Conservation (phyloP, 2,329 filamentous ascomycete species). For the Clonostachys sp. region DNA sequence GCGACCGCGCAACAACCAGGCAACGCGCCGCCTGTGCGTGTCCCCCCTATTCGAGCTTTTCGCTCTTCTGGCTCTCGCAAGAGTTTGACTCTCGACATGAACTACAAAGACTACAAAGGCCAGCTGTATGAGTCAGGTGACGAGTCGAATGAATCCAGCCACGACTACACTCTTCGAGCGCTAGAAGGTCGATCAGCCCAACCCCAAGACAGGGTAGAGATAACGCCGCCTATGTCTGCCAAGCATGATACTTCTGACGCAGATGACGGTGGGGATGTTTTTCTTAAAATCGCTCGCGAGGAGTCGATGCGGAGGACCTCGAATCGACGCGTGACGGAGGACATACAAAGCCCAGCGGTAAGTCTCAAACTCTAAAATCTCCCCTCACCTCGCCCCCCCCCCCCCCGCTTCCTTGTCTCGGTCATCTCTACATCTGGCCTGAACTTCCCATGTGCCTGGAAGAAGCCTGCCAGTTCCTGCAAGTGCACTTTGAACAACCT, state of each 20-base stretch:
- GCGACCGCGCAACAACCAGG: slow-evolving; percentile 13
- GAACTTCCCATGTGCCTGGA: no score
- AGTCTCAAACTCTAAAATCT: slow-evolving; percentile 19
- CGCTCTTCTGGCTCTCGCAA: slow-evolving; percentile 53
- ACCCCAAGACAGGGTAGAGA: slow-evolving; percentile 21
- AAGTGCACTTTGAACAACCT: no score
- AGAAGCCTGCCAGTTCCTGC: no score
- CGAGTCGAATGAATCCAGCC: slow-evolving; percentile 34
- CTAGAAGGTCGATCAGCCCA: slow-evolving; percentile 34
- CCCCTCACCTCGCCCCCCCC: background rate
- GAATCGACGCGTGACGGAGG: slow-evolving; percentile 24
- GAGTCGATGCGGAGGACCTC: slow-evolving; percentile 32
- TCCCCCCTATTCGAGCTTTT: slow-evolving; percentile 52
- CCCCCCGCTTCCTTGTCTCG: slow-evolving; percentile 2
- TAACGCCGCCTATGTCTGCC: slow-evolving; percentile 34
- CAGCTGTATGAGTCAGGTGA: slow-evolving; percentile 38
- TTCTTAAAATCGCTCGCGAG: slow-evolving; percentile 53
- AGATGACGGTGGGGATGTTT: slow-evolving; percentile 55
- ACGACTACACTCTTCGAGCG: slow-evolving; percentile 44
- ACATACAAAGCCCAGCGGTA: slow-evolving; percentile 36
- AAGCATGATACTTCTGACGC: slow-evolving; percentile 25
- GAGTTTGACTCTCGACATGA: slow-evolving; percentile 50
- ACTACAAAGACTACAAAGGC: slow-evolving; percentile 29
- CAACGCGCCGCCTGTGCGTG: slow-evolving; percentile 27
- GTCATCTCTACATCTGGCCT: no score